phyloP scores from a whole-genome alignment of 1,139 yeast species.

The Taphrina flavorubra region DNA sequence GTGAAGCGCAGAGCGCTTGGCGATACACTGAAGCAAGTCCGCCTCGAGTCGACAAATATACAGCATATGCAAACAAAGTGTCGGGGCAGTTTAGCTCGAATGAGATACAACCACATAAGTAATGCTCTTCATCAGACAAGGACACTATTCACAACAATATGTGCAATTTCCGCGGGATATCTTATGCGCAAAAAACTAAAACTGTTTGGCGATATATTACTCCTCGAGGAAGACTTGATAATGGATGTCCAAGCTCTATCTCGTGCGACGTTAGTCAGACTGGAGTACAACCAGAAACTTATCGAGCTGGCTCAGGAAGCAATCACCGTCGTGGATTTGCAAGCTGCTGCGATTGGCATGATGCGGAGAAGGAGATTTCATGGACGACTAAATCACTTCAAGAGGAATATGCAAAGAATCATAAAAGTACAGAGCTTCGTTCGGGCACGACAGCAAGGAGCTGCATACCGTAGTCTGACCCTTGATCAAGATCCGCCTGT shows the following conservation, averaged over 20 bases:
- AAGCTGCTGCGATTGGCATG: slow-evolving; percentile 44
- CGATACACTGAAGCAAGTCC: background rate
- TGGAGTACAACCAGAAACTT: slow-evolving; percentile 1
- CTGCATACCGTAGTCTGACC: slow-evolving; percentile 75
- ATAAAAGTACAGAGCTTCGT: slow-evolving; percentile 76
- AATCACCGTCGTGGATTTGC: slow-evolving; percentile 54
- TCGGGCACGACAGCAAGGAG: slow-evolving; percentile 69
- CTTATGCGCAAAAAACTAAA: slow-evolving; percentile 42
- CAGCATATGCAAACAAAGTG: slow-evolving; percentile 49
- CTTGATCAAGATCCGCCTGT: slow-evolving; percentile 77
- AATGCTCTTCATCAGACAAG: background rate
- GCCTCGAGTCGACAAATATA: background rate
- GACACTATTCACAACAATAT: background rate
- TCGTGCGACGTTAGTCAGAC: slow-evolving; percentile 50
- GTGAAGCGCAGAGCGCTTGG: background rate
- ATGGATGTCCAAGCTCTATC: slow-evolving; percentile 36
- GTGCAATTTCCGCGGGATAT: slow-evolving; percentile 43
- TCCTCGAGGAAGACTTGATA: slow-evolving; percentile 37
- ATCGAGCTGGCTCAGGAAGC: slow-evolving; percentile 6
- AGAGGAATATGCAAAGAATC: slow-evolving; percentile 61
- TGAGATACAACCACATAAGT: slow-evolving; percentile 15
- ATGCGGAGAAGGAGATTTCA: slow-evolving; percentile 36
- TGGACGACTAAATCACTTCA: slow-evolving; percentile 60
- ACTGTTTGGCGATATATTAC: slow-evolving; percentile 36
- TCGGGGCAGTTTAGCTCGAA: slow-evolving; percentile 48